Evolutionary conservation across 495 filamentous ascomycete species (phyloP), one percentile per base, ranked within the genome.

Genomic region (Aspergillus asperescens): DNA sequence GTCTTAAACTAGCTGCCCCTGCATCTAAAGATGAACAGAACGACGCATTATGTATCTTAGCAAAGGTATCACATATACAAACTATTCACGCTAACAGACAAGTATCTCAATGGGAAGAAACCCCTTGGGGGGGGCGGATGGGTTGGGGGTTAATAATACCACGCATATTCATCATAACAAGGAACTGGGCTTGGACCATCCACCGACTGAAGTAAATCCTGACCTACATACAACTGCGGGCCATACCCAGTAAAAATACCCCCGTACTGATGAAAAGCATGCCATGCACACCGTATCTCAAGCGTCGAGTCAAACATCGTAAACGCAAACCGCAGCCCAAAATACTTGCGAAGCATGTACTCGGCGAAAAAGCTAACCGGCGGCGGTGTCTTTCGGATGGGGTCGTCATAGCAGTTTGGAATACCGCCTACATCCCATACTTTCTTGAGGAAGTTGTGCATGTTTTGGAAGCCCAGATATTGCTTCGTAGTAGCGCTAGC

Each of bases 261-360:
- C 15, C 16, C 43, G n/a, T 19, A 32, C 28, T 31, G 43, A 23
- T 31, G 25, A 15, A 34, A 46, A 4, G 43, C 43, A 34, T 10
- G 32, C 28, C 43, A 34, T 15, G 43, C 43, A 34, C 43, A 46
- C 1, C 43, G 18, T 19, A 29, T 16, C 43, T 34, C 43, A 12
- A 12, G 1, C 27, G 43, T 31, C 28, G 43, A n/a, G 16, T 31
- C 43, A 7, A 46, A 32, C 27, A 34, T 34, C 15, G 16, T 24
- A 1, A 9, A 3, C 3, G 42, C 10, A 10, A 54, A 40, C 8
- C 51, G 31, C 7, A 54, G 22, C 27, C 51, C 32, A 15, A 47
- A 46, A 23, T 39, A 54, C 22, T 40, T 39, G 2, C 51, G 51
- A 4, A 47, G 24, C 51, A 54, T 47, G 20, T 54, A 31, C 31